These are phyloP conservation scores for Penicillium nucicola DNA, from an alignment of 495 filamentous ascomycete species.

Conservation along the genomic window DNA sequence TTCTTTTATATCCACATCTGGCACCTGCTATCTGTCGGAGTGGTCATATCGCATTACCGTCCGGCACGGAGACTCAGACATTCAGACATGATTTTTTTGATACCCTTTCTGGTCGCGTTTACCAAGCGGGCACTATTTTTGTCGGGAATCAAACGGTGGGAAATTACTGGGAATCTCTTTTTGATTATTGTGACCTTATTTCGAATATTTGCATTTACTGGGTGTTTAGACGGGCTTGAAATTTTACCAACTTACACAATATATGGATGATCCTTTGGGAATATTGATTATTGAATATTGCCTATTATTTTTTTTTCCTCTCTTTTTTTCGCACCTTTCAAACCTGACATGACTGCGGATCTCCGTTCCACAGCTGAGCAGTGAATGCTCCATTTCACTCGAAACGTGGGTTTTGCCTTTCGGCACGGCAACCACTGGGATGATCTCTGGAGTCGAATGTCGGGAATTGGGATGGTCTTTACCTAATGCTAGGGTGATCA, in stretches of 20 bases:
- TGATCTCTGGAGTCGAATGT: not conserved
- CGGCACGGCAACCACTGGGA: constrained; percentile 11
- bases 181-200: not conserved
- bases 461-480: not conserved
- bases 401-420: constrained; percentile 22
- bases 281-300: no score
- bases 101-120: constrained; percentile 25
- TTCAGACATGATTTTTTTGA: constrained; percentile 26
- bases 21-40: no score
- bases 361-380: not conserved
- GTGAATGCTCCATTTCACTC: constrained; percentile 10
- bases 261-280: no score
- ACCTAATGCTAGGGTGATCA: not conserved
- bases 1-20: constrained; percentile 1
- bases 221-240: constrained; percentile 1
- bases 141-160: constrained; percentile 8
- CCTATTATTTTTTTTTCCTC: no score
- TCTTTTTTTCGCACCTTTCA: no score
- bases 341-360: not conserved
- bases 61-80: constrained; percentile 7
- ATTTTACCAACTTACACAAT: not conserved
- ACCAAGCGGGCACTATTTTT: constrained; percentile 12
- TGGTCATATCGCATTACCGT: constrained; percentile 7
- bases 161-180: constrained; percentile 5
- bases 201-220: constrained; percentile 1